Conservation (phyloP, 257 asterid species). For the Fraxinus anomala region DNA sequence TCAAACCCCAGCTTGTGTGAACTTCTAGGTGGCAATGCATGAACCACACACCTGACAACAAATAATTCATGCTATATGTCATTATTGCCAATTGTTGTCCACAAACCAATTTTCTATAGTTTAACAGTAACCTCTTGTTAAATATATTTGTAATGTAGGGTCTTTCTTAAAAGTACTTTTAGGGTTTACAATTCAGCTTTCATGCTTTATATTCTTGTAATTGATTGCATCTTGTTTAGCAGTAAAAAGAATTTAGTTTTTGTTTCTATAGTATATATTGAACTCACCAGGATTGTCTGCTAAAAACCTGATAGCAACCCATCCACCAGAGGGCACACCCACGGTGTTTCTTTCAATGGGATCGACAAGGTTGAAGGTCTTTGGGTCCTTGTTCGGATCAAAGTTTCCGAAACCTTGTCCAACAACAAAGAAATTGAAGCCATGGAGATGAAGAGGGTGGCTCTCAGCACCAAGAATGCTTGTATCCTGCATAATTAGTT, state of each 20-base stretch:
- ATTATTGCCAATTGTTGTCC: neutral
- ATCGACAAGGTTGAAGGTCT: conserved; percentile 53
- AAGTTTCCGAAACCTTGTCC: conserved; percentile 66
- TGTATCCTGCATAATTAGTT: conserved; percentile 61
- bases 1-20: conserved; percentile 64
- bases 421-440: conserved; percentile 67
- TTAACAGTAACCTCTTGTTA: neutral
- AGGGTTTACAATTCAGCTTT: no score
- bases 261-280: neutral
- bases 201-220: no score
- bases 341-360: conserved; percentile 69
- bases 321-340: conserved; percentile 67
- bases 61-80: neutral
- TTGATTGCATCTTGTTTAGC: neutral
- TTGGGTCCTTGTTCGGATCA: conserved; percentile 46
- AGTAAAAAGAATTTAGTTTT: neutral
- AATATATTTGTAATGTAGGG: neutral
- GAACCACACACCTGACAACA: conserved; percentile 55
- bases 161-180: neutral
- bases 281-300: conserved; percentile 67
- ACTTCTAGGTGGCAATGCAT: conserved; percentile 64
- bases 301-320: conserved; percentile 65
- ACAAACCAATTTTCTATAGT: neutral
- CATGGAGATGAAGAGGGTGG: conserved; percentile 73
- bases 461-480: conserved; percentile 66